phyloP scores from a whole-genome alignment of 257 asterid genomes.

The Linaria vulgaris region DNA sequence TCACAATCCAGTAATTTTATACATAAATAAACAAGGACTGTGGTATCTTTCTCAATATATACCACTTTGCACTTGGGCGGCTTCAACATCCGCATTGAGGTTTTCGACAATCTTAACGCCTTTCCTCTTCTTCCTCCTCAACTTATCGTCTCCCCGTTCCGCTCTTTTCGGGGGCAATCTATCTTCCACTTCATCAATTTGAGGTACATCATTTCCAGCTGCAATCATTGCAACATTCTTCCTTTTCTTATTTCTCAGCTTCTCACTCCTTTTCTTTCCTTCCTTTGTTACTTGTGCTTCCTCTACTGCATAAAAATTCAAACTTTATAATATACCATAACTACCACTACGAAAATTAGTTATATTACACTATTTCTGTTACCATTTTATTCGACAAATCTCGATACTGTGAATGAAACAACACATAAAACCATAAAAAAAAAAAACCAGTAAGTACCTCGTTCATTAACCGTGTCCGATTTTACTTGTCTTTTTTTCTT shows the following conservation, averaged over 20 bases:
- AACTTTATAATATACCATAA: constrained; percentile 8
- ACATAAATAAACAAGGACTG: neutral
- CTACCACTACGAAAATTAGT: neutral
- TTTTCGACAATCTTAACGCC: constrained; percentile 26
- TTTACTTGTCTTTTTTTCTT: constrained; percentile 19
- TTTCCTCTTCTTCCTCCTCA: constrained; percentile 45
- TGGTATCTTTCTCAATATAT: constrained; percentile 13
- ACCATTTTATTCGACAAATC: constrained; percentile 9
- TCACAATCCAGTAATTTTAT: neutral
- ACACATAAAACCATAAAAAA: constrained; percentile 21
- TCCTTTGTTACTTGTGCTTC: constrained; percentile 24
- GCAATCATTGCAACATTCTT: constrained; percentile 22
- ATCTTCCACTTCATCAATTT: constrained; percentile 27
- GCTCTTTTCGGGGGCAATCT: constrained; percentile 23
- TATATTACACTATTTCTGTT: constrained; percentile 28
- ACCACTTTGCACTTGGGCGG: constrained; percentile 35
- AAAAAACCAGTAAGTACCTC: neutral
- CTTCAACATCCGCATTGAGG: constrained; percentile 23
- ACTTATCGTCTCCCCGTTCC: constrained; percentile 27
- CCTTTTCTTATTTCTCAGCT: constrained; percentile 39
- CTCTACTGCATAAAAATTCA: constrained; percentile 22
- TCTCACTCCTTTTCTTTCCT: constrained; percentile 35
- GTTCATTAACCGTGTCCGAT: neutral
- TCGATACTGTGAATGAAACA: constrained; percentile 21
- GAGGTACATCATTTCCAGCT: constrained; percentile 10